Evolutionary conservation across 169 alveolate species (phyloP), one percentile per base, ranked within the genome.

Genomic region (Cryptosporidium sp.): DNA sequence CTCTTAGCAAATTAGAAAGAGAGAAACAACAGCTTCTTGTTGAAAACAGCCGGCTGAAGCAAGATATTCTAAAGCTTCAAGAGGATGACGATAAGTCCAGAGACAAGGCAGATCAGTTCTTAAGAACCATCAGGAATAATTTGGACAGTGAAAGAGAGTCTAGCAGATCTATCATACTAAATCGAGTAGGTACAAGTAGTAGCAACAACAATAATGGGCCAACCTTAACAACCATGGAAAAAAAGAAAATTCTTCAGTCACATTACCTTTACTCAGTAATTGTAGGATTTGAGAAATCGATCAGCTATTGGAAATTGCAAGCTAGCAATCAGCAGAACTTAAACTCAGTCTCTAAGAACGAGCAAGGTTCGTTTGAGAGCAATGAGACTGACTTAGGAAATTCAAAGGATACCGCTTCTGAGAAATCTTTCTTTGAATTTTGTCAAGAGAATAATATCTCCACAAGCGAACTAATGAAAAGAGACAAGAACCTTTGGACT

Each of bases 21-120:
- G 89, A 80, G 29, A 80, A 80, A 62, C 89, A 80, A 26, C 89
- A 80, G 18, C 65, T 80, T 9, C 62, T 62, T 23, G 89, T 80
- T 23, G 89, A 80, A 52, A 80, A 80, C 33, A 61, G 68, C 21
- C 73, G 89, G 0, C 35, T 80, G 16, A 80, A 80, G 35, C 89
- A 80, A 29, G 89, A 80, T 39, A 80, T 80, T 21, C 35, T 62
- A 21, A 80, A 50, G 3, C 68, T 80, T 14, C 89, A 80, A n/a
- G 89, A 80, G 55, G 89, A 59, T 61, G 89, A 80, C n/a, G 89
- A 80, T 29, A 80, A 62, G 35, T 59, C 80, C 0, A 37, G 89
- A 26, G 89, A 80, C 23, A 80, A 80, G 26, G 89, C 89, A 1
- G 89, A 80, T 65, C 89, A 80, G 48, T 80, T 80, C 43, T 80